Evolutionary conservation across 2,329 filamentous ascomycete species (phyloP).

Genomic region (Ophidiomyces ophidiicola): DNA sequence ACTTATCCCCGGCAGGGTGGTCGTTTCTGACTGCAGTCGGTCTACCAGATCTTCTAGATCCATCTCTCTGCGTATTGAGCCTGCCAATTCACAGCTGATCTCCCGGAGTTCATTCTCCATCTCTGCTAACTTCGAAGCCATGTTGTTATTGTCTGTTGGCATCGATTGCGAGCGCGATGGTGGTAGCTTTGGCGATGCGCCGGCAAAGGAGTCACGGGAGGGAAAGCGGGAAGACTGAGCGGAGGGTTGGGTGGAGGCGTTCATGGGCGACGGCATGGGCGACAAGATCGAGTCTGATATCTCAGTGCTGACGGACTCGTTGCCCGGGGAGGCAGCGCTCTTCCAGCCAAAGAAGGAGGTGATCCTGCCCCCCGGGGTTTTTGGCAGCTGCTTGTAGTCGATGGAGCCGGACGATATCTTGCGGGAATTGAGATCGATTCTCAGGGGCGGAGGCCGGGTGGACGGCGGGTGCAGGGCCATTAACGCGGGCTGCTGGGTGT

Average conservation of each 20-base stretch:
- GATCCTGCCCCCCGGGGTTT: slow-evolving; percentile 46
- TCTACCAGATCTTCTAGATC: slow-evolving; percentile 93
- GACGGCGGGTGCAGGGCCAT: slow-evolving; percentile 34
- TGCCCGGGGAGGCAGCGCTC: slow-evolving; percentile 41
- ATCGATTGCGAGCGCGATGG: slow-evolving; percentile 36
- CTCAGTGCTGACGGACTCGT: slow-evolving; percentile 49
- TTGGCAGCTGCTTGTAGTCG: slow-evolving; percentile 32
- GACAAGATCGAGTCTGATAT: slow-evolving; percentile 51
- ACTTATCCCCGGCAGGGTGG: slow-evolving; percentile 42
- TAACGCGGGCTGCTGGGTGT: slow-evolving; percentile 27
- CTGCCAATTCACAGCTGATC: slow-evolving; percentile 83
- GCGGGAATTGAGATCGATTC: slow-evolving; percentile 32
- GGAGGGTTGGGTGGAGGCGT: slow-evolving; percentile 21
- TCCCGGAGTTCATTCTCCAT: slow-evolving; percentile 90
- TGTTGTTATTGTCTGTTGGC: slow-evolving; percentile 29
- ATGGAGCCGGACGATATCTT: slow-evolving; percentile 25
- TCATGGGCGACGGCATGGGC: slow-evolving; percentile 45
- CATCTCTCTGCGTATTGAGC: slow-evolving; percentile 89
- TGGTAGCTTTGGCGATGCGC: slow-evolving; percentile 26
- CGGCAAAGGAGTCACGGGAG: slow-evolving; percentile 30
- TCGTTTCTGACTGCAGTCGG: slow-evolving; percentile 65
- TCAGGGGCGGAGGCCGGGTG: slow-evolving; percentile 32
- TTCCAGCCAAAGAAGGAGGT: slow-evolving; percentile 59
- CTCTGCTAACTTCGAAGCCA: slow-evolving; percentile 58
- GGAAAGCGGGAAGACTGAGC: slow-evolving; percentile 16